These are phyloP conservation scores for Lipomyces sp. DNA, from an alignment of 805 yeast genomes.

Conservation along the genomic window DNA sequence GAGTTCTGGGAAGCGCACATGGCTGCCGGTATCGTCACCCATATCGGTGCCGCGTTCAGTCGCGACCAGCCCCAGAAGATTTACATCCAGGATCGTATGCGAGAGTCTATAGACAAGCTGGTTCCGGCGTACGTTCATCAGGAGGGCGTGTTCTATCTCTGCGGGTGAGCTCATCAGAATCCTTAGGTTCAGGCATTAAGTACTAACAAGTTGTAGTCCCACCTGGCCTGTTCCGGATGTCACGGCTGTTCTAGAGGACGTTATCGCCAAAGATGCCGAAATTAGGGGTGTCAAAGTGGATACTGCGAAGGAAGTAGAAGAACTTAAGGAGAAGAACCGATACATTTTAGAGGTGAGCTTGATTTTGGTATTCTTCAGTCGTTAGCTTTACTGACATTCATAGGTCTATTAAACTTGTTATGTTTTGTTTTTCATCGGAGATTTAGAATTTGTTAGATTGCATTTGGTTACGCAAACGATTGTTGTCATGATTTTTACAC, in stretches of 20 bases:
- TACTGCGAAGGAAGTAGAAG: constrained; percentile 81
- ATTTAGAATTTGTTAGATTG: neutral
- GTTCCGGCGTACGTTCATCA: constrained; percentile 77
- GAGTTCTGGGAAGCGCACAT: constrained; percentile 97
- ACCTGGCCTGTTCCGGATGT: constrained; percentile 99
- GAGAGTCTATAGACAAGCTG: constrained; percentile 72
- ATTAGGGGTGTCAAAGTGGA: constrained; percentile 70
- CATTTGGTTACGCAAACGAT: neutral
- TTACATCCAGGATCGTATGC: constrained; percentile 91
- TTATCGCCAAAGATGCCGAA: constrained; percentile 72
- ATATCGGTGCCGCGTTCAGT: constrained; percentile 96
- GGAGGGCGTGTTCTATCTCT: constrained; percentile 88
- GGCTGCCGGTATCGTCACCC: constrained; percentile 89
- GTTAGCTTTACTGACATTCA: neutral
- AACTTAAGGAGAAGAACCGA: constrained; percentile 88
- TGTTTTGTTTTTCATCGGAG: neutral
- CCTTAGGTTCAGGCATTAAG: neutral
- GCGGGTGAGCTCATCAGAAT: constrained; percentile 52
- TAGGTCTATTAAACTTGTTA: constrained; percentile 2
- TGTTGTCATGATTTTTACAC: neutral
- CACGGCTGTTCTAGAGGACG: constrained; percentile 84
- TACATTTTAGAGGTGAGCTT: constrained; percentile 92
- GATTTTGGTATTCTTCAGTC: constrained; percentile 11
- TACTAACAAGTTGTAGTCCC: constrained; percentile 55
- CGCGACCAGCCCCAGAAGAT: constrained; percentile 96